Percentiles rank a stretch among this genome's conserved stretches.
Conservation (phyloP, 345 rosid genomes). For the Arabis alpina region DNA sequence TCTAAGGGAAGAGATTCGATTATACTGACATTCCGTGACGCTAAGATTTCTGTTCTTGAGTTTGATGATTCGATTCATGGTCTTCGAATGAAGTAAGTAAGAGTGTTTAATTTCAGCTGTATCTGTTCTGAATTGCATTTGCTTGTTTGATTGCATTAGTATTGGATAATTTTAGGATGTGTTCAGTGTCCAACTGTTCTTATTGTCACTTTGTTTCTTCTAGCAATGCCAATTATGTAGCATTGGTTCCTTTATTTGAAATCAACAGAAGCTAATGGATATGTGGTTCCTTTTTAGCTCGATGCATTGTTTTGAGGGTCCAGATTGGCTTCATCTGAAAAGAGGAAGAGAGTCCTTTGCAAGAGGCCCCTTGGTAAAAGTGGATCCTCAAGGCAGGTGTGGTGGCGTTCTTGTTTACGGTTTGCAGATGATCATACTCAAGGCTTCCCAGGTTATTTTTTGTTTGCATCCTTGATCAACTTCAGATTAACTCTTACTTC, state of each 20-base stretch:
- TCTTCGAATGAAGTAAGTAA: constrained; percentile 78
- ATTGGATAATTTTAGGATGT: neutral
- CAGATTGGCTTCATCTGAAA: constrained; percentile 93
- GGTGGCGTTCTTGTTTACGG: constrained; percentile 88
- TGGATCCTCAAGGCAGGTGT: constrained; percentile 99
- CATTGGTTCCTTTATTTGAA: neutral
- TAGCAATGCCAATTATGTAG: constrained; percentile 8
- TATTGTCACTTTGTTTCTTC: constrained; percentile 14
- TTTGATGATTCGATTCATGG: constrained; percentile 91
- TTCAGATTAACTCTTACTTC: constrained; percentile 10
- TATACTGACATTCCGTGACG: constrained; percentile 74
- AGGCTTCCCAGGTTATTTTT: constrained; percentile 83
- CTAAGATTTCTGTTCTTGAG: constrained; percentile 83
- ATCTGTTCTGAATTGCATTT: constrained; percentile 3
- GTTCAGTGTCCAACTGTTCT: constrained; percentile 4
- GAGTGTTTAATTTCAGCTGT: constrained; percentile 13
- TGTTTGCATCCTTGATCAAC: constrained; percentile 36
- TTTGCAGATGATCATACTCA: constrained; percentile 94
- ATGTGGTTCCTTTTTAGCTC: constrained; percentile 61
- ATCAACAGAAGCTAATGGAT: constrained; percentile 21
- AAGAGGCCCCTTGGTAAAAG: constrained; percentile 79
- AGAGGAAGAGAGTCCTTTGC: constrained; percentile 95
- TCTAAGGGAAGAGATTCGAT: constrained; percentile 83
- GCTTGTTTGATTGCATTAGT: constrained; percentile 2
- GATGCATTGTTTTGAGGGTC: constrained; percentile 99